Evolutionary conservation across 2,329 filamentous ascomycete genomes (phyloP).

Genomic region (Trichophyton simii): DNA sequence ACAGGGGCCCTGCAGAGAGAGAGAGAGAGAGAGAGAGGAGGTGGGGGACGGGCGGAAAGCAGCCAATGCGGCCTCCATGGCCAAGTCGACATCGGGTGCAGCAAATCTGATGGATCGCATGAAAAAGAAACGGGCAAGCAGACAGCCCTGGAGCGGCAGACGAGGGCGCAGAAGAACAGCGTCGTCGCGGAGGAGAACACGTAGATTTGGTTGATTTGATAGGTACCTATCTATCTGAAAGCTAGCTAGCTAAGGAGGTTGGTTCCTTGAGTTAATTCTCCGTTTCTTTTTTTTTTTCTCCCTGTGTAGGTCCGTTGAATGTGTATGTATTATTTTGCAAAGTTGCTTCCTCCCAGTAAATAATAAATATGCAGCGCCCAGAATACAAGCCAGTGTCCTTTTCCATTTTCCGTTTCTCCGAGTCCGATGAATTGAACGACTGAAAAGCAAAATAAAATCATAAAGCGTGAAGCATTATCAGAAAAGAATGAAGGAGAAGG

Average conservation of each 20-base stretch:
- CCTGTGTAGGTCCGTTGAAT: background rate
- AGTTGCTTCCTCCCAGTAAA: background rate
- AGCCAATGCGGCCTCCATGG: background rate
- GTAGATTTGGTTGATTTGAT: background rate
- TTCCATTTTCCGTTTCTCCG: background rate
- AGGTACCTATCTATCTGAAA: background rate
- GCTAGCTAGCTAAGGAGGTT: background rate
- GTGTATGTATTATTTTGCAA: background rate
- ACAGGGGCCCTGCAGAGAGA: background rate
- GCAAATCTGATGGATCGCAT: background rate
- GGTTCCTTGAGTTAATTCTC: background rate
- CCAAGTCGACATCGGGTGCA: background rate
- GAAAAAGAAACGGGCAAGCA: background rate
- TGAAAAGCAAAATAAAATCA: background rate
- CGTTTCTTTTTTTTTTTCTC: background rate
- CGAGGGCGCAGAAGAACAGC: background rate
- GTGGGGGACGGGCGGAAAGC: background rate
- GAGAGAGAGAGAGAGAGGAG: no score
- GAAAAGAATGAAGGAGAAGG: background rate
- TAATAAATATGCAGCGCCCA: background rate
- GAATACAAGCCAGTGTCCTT: background rate
- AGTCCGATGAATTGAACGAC: background rate
- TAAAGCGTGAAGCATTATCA: background rate
- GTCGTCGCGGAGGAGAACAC: background rate
- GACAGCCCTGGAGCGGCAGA: no score